Evolutionary conservation across 345 rosid genomes (phyloP).

Genomic region (Dovyalis caffra): DNA sequence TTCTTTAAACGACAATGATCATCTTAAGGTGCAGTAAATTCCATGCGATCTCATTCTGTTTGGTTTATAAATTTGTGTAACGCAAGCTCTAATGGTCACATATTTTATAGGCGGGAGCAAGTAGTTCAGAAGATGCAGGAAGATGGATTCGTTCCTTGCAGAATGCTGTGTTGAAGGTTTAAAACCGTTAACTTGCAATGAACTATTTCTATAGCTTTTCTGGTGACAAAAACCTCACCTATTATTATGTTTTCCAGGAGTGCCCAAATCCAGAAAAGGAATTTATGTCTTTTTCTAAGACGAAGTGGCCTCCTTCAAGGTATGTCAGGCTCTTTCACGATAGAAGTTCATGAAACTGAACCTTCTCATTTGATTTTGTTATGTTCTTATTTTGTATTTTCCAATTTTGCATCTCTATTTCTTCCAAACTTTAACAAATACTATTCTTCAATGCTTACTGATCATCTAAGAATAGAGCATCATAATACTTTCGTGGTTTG

Average conservation of each 20-base stretch:
- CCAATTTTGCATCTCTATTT: background rate
- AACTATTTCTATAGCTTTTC: background rate
- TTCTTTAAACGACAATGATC: slow-evolving; percentile 66
- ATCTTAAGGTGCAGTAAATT: slow-evolving; percentile 57
- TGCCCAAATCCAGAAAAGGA: slow-evolving; percentile 44
- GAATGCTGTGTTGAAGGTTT: slow-evolving; percentile 77
- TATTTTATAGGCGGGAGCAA: slow-evolving; percentile 72
- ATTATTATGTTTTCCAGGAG: slow-evolving; percentile 38
- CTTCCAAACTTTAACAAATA: background rate
- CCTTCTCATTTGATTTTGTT: background rate
- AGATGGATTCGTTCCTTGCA: slow-evolving; percentile 73
- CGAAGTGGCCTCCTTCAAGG: slow-evolving; percentile 53
- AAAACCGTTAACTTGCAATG: background rate
- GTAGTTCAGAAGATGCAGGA: slow-evolving; percentile 93
- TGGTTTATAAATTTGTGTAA: background rate
- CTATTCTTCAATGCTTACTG: background rate
- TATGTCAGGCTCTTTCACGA: slow-evolving; percentile 1
- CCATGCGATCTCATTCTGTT: background rate
- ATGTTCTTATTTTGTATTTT: background rate
- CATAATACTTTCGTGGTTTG: background rate
- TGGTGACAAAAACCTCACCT: slow-evolving; percentile 17
- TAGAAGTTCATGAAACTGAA: background rate
- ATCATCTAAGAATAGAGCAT: background rate
- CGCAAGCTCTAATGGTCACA: background rate
- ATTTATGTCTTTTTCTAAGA: slow-evolving; percentile 52